Evolutionary conservation across 2,329 filamentous ascomycete genomes (phyloP), one percentile per base, ranked within the genome.

Genomic region (Ambrosiella beaveri): DNA sequence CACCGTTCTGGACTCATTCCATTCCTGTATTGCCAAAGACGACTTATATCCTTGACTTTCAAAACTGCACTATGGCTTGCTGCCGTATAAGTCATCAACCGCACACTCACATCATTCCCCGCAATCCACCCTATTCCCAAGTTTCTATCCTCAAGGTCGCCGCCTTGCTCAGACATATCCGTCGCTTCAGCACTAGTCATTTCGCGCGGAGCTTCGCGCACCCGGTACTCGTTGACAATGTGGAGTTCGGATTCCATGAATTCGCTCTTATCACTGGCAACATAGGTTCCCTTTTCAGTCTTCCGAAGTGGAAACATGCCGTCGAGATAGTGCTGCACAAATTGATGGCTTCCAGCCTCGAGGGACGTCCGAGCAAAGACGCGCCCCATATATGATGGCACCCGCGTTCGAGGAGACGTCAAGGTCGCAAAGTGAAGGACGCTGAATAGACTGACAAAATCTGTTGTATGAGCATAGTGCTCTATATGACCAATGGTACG

Each of bases 381-480:
- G 13, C 76, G 71, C 8, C 79, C 79, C 44, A 82, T 73, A 65
- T 83, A 84, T 49, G 80, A 75, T 55, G 81, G 79, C 61, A 82
- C 74, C 50, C 73, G 68, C 0, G 67, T 68, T 15, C 64, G 65
- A 0, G 70, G 67, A 27, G 70, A 68, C 56, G 77, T 75, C 36
- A 56, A 36, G 17, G 70, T 74, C 1, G 75, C 73, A 65, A 86
- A 88, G 66, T 86, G 77, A 40, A 91, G 71, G 5, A 89, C 80
- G 1, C 87, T 87, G 76, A 84, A 87, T 8, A 81, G 71, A 3
- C 85, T 78, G 1, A 91, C 85, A 63, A 88, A 86, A 64, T 93
- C 87, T 13, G 74, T 77, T 7, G 76, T 77, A 65, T 90, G 85
- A 2, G 82, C 84, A 65, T 90, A 93, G 68, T 93, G 87, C 68